Conservation (phyloP, 306 rosid species). For the Cyamopsis tetragonoloba region DNA sequence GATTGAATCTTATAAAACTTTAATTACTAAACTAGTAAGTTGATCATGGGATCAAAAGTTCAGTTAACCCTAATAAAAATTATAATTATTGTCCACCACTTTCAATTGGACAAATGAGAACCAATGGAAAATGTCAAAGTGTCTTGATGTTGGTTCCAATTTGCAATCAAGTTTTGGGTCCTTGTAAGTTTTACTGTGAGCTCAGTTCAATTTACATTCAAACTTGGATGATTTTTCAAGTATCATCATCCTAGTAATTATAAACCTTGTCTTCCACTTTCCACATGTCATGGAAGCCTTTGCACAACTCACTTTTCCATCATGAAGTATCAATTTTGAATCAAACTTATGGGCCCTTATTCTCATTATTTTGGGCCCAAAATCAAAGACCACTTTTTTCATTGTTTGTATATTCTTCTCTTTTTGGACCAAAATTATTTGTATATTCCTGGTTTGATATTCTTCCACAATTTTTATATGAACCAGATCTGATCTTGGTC, state of each 20-base stretch:
- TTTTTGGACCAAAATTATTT: no score
- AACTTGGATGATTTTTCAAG: constrained; percentile 6
- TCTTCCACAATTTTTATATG: constrained; percentile 12
- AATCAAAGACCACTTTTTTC: constrained; percentile 7
- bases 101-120: constrained; percentile 18
- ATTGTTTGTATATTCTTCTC: background rate
- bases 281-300: constrained; percentile 23
- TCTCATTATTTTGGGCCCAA: constrained; percentile 25
- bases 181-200: constrained; percentile 24
- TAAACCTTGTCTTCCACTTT: constrained; percentile 18
- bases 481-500: background rate
- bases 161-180: constrained; percentile 28
- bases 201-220: constrained; percentile 25
- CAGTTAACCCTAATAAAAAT: background rate
- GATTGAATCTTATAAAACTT: no score
- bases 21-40: no score
- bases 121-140: constrained; percentile 20
- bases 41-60: no score
- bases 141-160: constrained; percentile 6
- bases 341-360: constrained; percentile 30
- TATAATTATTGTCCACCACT: constrained; percentile 27
- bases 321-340: constrained; percentile 28
- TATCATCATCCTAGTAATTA: constrained; percentile 23
- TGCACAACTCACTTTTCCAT: constrained; percentile 18
- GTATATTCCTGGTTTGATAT: background rate